A percentile compares a stretch with the other conserved stretches of the same genome.
phyloP scores from a whole-genome alignment of 768 basidiomycete species.

The Leucocoprinus leucothites region DNA sequence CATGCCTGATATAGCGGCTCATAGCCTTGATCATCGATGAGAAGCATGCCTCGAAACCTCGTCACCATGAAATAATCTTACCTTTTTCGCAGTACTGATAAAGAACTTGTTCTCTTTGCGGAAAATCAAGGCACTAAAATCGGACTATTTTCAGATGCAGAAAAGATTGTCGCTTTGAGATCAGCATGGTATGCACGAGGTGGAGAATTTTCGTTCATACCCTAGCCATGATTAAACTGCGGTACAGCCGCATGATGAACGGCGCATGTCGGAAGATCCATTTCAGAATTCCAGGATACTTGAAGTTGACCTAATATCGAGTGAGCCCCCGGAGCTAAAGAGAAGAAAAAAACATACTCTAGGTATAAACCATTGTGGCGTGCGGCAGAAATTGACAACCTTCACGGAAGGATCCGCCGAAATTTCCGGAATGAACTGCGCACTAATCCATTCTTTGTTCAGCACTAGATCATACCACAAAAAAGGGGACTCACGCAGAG shows the following conservation, averaged over 20 bases:
- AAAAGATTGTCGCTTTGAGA: neutral
- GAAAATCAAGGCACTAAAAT: conserved; percentile 35
- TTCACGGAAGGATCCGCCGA: conserved; percentile 44
- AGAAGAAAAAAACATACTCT: conserved; percentile 34
- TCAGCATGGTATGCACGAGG: neutral
- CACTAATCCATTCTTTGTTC: conserved; percentile 29
- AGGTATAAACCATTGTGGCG: conserved; percentile 55
- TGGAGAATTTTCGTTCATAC: conserved; percentile 25
- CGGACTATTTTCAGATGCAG: conserved; percentile 27
- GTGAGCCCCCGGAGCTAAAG: neutral
- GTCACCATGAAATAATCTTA: conserved; percentile 10
- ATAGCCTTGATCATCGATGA: conserved; percentile 30
- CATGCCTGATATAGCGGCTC: conserved; percentile 42
- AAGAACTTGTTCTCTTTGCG: conserved; percentile 36
- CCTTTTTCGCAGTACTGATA: conserved; percentile 28
- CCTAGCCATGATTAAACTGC: conserved; percentile 43
- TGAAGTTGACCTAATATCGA: conserved; percentile 29
- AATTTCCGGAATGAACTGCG: conserved; percentile 58
- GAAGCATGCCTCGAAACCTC: neutral
- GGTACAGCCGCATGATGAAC: conserved; percentile 43
- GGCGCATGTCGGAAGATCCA: conserved; percentile 57
- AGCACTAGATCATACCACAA: neutral
- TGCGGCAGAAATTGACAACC: conserved; percentile 58
- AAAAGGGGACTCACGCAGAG: conserved; percentile 41
- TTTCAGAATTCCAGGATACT: conserved; percentile 41